These are phyloP conservation scores for Fraxinus velutina DNA, from an alignment of 305 asterid genomes.

Conservation along the genomic window DNA sequence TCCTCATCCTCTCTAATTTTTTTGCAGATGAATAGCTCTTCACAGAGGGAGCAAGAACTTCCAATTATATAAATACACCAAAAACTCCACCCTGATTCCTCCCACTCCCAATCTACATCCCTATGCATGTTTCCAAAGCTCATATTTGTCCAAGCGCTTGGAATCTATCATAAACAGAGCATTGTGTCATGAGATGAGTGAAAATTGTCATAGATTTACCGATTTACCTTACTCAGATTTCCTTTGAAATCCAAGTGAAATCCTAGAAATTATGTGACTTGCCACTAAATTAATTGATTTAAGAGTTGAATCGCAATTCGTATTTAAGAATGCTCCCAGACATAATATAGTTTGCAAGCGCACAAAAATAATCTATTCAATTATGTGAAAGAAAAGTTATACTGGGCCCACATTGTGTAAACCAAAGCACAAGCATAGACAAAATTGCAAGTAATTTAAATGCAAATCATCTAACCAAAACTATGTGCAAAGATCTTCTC, in stretches of 20 bases:
- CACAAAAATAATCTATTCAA: neutral
- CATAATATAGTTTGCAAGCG: slow-evolving; percentile 9
- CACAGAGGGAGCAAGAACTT: slow-evolving; percentile 82
- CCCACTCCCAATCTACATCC: slow-evolving; percentile 95
- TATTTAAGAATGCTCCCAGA: slow-evolving; percentile 20
- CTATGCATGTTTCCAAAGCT: slow-evolving; percentile 97
- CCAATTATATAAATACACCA: slow-evolving; percentile 69
- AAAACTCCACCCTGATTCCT: slow-evolving; percentile 79
- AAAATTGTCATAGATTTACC: slow-evolving; percentile 45
- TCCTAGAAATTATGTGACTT: slow-evolving; percentile 31
- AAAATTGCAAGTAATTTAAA: neutral
- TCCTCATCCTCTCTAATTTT: slow-evolving; percentile 68
- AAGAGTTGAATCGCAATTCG: neutral
- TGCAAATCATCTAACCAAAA: slow-evolving; percentile 5
- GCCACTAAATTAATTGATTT: neutral
- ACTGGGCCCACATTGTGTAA: neutral
- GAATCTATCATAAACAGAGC: slow-evolving; percentile 96
- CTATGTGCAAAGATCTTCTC: slow-evolving; percentile 14
- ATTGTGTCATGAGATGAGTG: slow-evolving; percentile 71
- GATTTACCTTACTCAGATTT: slow-evolving; percentile 50
- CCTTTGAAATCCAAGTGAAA: slow-evolving; percentile 36
- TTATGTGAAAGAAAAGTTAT: neutral
- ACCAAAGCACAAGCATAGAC: slow-evolving; percentile 4
- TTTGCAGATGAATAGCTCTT: slow-evolving; percentile 80
- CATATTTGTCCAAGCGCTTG: slow-evolving; percentile 93